Conservation (phyloP, 2,329 filamentous ascomycete genomes). For the Endothia cerciana region DNA sequence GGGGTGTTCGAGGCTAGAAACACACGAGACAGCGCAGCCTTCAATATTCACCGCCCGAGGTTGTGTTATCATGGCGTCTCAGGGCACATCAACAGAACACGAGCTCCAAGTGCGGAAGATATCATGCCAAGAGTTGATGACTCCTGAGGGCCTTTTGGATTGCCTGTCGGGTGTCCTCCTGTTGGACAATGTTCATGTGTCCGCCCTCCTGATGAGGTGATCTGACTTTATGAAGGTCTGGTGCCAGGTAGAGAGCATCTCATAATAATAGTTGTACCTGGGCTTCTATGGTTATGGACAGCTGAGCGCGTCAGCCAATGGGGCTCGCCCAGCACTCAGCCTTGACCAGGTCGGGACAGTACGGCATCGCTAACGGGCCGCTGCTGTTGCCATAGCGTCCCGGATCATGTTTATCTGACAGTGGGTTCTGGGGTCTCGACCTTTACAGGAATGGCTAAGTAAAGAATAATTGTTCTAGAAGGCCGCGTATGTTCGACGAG, state of each 20-base stretch:
- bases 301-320: background rate
- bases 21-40: too few species aligned
- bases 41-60: too few species aligned
- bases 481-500: background rate
- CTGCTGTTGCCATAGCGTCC: background rate
- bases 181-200: too few species aligned
- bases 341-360: background rate
- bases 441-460: background rate
- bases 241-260: too few species aligned
- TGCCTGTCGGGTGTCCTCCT: background rate
- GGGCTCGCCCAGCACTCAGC: background rate
- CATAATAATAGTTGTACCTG: too few species aligned
- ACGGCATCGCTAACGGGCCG: background rate
- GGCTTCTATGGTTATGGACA: too few species aligned
- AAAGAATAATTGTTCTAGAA: constrained; percentile 3
- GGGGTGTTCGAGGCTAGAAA: too few species aligned
- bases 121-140: background rate
- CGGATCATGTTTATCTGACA: background rate
- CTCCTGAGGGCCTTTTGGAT: background rate
- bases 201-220: too few species aligned
- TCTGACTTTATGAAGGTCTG: too few species aligned
- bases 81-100: background rate
- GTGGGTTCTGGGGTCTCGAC: background rate
- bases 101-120: background rate
- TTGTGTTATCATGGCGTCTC: too few species aligned